Evolutionary conservation across 1,284 basidiomycete species (phyloP).

Genomic region (Amylostereum areolatum): DNA sequence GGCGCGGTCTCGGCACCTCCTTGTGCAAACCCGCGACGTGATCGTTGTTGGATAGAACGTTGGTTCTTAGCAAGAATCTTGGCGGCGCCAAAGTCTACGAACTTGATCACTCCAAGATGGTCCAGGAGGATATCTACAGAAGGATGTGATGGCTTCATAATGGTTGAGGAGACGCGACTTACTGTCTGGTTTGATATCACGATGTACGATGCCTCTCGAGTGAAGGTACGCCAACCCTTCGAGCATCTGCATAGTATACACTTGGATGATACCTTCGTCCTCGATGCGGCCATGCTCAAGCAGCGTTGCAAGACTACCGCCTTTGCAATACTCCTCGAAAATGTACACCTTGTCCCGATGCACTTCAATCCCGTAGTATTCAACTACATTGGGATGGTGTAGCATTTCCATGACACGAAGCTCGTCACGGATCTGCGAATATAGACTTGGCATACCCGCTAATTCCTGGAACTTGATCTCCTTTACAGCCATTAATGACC

Average conservation of each 20-base stretch:
- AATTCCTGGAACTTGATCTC: conserved; percentile 98
- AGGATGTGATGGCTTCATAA: too few species aligned
- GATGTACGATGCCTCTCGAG: conserved; percentile 87
- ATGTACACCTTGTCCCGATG: conserved; percentile 99
- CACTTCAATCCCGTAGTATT: conserved; percentile 99
- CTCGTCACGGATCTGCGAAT: conserved; percentile 96
- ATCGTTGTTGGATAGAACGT: conserved; percentile 71
- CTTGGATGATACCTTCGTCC: conserved; percentile 93
- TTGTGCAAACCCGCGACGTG: conserved; percentile 38
- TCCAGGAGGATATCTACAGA: conserved; percentile 90
- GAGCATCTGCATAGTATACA: conserved; percentile 97
- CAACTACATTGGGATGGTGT: conserved; percentile 96
- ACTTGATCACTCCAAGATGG: conserved; percentile 92
- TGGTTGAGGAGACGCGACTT: conserved; percentile 27
- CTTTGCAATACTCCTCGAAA: conserved; percentile 98
- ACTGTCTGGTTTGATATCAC: conserved; percentile 99
- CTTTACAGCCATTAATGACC: conserved; percentile 98
- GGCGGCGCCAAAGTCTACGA: conserved; percentile 97
- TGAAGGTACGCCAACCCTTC: conserved; percentile 94
- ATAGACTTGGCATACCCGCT: conserved; percentile 74
- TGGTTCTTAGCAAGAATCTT: conserved; percentile 96
- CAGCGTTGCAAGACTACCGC: conserved; percentile 86
- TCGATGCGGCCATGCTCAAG: conserved; percentile 95
- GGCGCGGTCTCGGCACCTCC: too few species aligned
- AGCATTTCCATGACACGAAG: conserved; percentile 99